Percentiles rank a stretch among this genome's conserved stretches.
These are phyloP conservation scores for Abortiporus biennis DNA, from an alignment of 1,284 basidiomycete genomes.

Conservation along the genomic window DNA sequence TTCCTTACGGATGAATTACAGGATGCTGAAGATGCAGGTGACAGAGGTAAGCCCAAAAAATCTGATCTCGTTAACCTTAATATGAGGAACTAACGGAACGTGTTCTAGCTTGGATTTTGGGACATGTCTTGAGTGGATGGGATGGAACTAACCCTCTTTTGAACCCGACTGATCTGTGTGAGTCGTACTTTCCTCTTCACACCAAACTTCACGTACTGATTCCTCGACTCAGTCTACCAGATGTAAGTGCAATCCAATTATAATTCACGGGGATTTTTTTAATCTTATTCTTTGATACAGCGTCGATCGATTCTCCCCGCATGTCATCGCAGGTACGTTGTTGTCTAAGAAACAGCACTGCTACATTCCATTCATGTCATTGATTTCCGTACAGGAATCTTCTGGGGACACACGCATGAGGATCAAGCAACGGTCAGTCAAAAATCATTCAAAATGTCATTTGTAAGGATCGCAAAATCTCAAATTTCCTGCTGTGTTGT, in stretches of 20 bases:
- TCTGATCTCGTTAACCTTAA: background rate
- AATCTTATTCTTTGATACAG: conserved; percentile 32
- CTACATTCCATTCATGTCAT: conserved; percentile 6
- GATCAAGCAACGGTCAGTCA: conserved; percentile 67
- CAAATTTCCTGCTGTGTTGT: background rate
- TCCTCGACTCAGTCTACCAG: conserved; percentile 51
- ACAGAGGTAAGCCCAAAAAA: conserved; percentile 40
- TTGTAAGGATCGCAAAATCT: no score
- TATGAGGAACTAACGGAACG: background rate
- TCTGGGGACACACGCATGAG: conserved; percentile 81
- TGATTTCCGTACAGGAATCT: conserved; percentile 43
- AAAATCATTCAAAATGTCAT: background rate
- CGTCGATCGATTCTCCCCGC: conserved; percentile 71
- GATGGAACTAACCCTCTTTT: conserved; percentile 58
- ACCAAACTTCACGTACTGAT: background rate
- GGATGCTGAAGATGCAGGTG: conserved; percentile 64
- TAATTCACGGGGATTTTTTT: background rate
- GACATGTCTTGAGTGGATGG: conserved; percentile 76
- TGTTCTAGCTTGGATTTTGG: conserved; percentile 67
- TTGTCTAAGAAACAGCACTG: no score
- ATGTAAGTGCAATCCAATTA: conserved; percentile 37
- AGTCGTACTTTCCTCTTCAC: conserved; percentile 24
- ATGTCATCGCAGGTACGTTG: conserved; percentile 69
- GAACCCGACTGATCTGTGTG: conserved; percentile 65
- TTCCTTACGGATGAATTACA: conserved; percentile 82